These are phyloP conservation scores for Mycotypha africana DNA, from an alignment of 371 early-diverging fungal species.

Conservation along the genomic window DNA sequence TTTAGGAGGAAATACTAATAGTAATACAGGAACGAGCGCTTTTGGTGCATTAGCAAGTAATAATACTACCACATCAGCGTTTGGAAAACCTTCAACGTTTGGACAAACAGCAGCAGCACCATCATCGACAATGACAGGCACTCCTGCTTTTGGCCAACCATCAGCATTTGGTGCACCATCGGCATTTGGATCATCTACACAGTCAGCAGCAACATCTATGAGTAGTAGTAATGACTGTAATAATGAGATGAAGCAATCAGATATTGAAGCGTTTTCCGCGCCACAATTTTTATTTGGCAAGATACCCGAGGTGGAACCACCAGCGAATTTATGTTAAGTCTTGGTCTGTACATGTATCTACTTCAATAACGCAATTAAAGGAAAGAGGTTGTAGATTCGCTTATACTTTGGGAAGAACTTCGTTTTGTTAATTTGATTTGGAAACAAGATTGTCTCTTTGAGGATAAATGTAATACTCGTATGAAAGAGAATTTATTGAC, in stretches of 20 bases:
- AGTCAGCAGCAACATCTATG: conserved; percentile 2
- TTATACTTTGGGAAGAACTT: too few relatives aligned
- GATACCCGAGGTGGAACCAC: conserved; percentile 50
- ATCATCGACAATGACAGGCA: background rate
- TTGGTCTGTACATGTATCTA: too few relatives aligned
- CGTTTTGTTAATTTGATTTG: too few relatives aligned
- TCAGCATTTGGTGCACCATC: conserved; percentile 6
- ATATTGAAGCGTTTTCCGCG: conserved; percentile 32
- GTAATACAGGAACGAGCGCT: conserved; percentile 6
- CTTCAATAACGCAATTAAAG: too few relatives aligned
- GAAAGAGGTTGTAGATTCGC: too few relatives aligned
- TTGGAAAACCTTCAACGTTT: too few relatives aligned
- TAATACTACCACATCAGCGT: too few relatives aligned
- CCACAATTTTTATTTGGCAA: conserved; percentile 29
- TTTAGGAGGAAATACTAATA: background rate
- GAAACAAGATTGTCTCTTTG: too few relatives aligned
- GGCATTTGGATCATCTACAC: background rate
- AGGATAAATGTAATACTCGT: too few relatives aligned
- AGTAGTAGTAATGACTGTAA: conserved; percentile 2
- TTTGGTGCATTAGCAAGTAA: background rate
- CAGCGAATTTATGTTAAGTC: conserved; percentile 23
- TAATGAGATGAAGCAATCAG: conserved; percentile 16
- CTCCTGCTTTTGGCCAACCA: conserved; percentile 26
- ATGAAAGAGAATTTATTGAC: too few relatives aligned
- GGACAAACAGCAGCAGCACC: background rate